Conservation (phyloP, 2,329 filamentous ascomycete genomes). For the Eutypella sp. region DNA sequence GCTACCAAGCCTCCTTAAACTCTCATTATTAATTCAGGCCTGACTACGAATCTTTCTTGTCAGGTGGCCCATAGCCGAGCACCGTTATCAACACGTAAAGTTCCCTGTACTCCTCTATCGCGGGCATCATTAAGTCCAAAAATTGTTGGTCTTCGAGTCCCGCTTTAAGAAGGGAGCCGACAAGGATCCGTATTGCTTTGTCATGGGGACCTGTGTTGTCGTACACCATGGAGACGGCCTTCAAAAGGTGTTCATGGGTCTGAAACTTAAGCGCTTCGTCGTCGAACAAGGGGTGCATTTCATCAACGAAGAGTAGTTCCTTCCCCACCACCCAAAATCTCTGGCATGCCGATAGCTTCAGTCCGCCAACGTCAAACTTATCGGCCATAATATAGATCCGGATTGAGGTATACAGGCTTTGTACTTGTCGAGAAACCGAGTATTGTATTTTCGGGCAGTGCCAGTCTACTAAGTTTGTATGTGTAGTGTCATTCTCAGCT, state of each 20-base stretch:
- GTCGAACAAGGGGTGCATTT: not conserved
- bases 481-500: not conserved
- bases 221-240: not conserved
- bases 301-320: not conserved
- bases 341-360: not conserved
- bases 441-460: not conserved
- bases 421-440: not conserved
- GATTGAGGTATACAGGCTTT: not conserved
- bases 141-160: no score
- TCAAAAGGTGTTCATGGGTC: not conserved
- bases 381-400: not conserved
- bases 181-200: not conserved
- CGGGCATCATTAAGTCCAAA: no score
- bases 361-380: not conserved
- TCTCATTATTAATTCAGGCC: no score
- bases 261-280: not conserved
- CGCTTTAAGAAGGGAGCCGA: no score
- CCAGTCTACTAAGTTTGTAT: no score
- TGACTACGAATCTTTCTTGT: no score
- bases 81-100: no score
- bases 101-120: no score
- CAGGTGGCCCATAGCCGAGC: no score
- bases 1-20: no score
- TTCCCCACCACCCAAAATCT: not conserved
- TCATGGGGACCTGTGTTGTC: not conserved